Base-by-base conservation (phyloP, 1,139 yeast species). In the Suhomyces maxii region DNA sequence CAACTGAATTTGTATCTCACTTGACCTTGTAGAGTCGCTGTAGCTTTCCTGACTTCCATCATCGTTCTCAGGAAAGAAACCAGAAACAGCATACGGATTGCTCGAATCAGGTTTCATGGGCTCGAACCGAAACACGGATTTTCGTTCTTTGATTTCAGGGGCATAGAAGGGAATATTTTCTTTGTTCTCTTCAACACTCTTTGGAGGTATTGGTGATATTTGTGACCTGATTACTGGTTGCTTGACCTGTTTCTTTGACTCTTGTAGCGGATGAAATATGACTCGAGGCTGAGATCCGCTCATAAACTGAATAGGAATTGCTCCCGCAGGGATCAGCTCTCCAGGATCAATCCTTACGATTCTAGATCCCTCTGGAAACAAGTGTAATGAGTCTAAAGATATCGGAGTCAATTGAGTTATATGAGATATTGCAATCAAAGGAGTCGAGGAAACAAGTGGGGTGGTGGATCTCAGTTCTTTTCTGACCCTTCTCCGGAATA, bases 281-380 rank as follows among this genome's bases (percentile, higher is more conserved):
- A 11, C 7, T 28, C 31, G 9, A 9, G 31, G 31, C 11, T 7
- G 26, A 3, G 10, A 26, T 25, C 34, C 23, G 8, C 31, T 25
- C 12, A 40, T 18, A 34, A 48, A 42, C 8, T 49, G 52, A 13
- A 53, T 32, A 1, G 57, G 57, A 18, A 61, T 51, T 1, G 68
- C 69, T 3, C 69, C 69, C 1, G 50, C 48, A 11, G 71, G 71
- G 8, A 65, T 45, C 3, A 50, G 51, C 55, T 52, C 53, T 3
- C 69, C 69, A 7, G 63, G 61, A 8, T 58, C 61, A 1, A 66
- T 42, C 34, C 56, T 49, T n/a, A 65, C 48, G 2, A 64, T 53
- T 39, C 41, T 46, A 23, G 59, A 49, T 1, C 61, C 60, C 8
- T 54, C 53, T 2, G 61, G 61, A 37, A 56, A 41, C 30, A 33